Percentiles rank a stretch among this genome's conserved stretches.
These are phyloP conservation scores for Silene coronaria DNA, from an alignment of 179 eudicot species.

Conservation along the genomic window DNA sequence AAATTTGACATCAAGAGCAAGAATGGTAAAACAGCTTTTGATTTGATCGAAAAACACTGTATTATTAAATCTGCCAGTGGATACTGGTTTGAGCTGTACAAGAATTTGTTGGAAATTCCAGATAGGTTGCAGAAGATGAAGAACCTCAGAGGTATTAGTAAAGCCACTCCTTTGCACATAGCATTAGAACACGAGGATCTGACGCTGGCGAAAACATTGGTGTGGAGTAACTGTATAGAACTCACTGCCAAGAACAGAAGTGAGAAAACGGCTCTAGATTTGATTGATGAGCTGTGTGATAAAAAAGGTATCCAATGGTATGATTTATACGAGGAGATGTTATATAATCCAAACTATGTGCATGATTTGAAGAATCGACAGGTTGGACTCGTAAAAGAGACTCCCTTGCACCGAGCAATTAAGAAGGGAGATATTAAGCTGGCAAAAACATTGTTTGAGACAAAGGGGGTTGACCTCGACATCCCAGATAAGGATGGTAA, in stretches of 20 bases:
- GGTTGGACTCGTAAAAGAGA: neutral
- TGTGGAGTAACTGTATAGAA: neutral
- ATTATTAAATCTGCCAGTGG: neutral
- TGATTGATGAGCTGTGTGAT: neutral
- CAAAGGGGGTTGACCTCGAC: neutral
- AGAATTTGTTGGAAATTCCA: neutral
- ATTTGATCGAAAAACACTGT: neutral
- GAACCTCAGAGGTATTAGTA: neutral
- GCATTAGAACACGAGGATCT: neutral
- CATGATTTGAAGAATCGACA: neutral
- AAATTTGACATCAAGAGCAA: neutral
- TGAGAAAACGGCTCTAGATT: conserved; percentile 1
- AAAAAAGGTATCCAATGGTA: neutral
- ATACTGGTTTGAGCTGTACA: neutral
- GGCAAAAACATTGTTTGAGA: conserved; percentile 1
- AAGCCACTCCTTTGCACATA: neutral
- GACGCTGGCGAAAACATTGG: neutral
- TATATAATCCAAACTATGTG: neutral
- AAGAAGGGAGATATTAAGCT: neutral
- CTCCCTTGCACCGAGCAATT: conserved; percentile 2
- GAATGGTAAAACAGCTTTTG: neutral
- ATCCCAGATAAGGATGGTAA: neutral
- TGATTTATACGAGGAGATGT: neutral
- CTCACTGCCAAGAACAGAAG: neutral
- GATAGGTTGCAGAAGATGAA: neutral